Conservation (phyloP, 2,329 filamentous ascomycete species). For the Colletotrichum tabaci region DNA sequence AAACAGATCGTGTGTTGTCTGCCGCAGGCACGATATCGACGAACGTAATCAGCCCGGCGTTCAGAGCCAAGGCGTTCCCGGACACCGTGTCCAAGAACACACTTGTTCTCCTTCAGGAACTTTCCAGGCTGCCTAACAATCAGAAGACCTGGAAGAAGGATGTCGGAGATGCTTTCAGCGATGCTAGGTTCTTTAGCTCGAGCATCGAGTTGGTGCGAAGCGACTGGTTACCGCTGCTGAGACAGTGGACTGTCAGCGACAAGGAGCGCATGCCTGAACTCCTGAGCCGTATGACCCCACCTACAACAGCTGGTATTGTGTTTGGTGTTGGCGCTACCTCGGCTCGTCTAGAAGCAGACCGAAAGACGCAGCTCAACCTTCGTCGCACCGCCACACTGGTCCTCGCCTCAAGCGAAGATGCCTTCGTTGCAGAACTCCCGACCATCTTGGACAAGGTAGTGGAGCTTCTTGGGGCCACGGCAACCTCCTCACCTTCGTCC, state of each 20-base stretch:
- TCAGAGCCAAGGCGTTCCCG: conserved; percentile 89
- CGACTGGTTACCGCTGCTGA: conserved; percentile 87
- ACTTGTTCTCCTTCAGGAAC: conserved; percentile 81
- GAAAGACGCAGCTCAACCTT: conserved; percentile 91
- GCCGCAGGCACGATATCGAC: conserved; percentile 86
- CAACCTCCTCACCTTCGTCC: conserved; percentile 92
- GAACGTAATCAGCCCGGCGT: conserved; percentile 84
- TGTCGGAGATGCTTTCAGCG: conserved; percentile 91
- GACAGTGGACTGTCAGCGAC: conserved; percentile 87
- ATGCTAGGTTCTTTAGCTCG: conserved; percentile 86
- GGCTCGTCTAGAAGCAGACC: conserved; percentile 93
- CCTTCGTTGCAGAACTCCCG: conserved; percentile 83
- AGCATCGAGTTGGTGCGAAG: conserved; percentile 75
- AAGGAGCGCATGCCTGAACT: conserved; percentile 91
- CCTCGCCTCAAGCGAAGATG: conserved; percentile 82
- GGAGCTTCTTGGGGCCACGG: conserved; percentile 86
- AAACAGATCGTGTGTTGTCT: conserved; percentile 85
- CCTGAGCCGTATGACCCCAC: conserved; percentile 82
- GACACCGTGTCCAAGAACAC: conserved; percentile 83
- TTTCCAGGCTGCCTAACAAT: conserved; percentile 83
- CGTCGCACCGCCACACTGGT: conserved; percentile 86
- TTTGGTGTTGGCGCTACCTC: conserved; percentile 98
- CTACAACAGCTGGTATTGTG: conserved; percentile 94
- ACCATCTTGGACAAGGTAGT: conserved; percentile 86
- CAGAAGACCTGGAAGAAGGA: conserved; percentile 96